These are phyloP conservation scores for Colletotrichum spaethianum DNA, from an alignment of 2,329 filamentous ascomycete species.

Conservation along the genomic window DNA sequence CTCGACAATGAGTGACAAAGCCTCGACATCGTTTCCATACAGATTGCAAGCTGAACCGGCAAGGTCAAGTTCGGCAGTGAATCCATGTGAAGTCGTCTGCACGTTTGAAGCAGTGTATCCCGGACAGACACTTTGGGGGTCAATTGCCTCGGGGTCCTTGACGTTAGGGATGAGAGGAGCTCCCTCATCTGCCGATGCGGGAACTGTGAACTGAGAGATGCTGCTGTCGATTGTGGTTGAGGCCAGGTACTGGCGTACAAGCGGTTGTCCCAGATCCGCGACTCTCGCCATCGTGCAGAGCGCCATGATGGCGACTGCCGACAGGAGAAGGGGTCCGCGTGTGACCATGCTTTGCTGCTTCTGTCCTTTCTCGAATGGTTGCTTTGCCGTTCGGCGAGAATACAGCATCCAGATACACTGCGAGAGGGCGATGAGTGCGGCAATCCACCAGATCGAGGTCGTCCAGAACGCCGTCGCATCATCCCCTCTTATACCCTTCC, in stretches of 20 bases:
- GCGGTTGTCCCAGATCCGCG: slow-evolving; percentile 1
- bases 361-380: slow-evolving; percentile 1
- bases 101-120: slow-evolving; percentile 78
- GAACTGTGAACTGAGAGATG: slow-evolving; percentile 20
- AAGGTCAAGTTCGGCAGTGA: slow-evolving; percentile 79
- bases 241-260: slow-evolving; percentile 15
- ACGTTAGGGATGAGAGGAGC: slow-evolving; percentile 35
- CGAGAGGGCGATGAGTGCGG: slow-evolving; percentile 23
- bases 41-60: slow-evolving; percentile 81
- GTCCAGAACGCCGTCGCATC: not conserved
- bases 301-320: slow-evolving; percentile 20
- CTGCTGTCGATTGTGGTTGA: not conserved
- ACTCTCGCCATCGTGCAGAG: slow-evolving; percentile 29
- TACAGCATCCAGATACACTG: slow-evolving; percentile 29
- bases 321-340: slow-evolving; percentile 19
- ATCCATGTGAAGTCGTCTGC: slow-evolving; percentile 62
- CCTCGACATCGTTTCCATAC: slow-evolving; percentile 82
- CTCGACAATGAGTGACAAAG: slow-evolving; percentile 76
- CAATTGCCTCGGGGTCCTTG: slow-evolving; percentile 29
- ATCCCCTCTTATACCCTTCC: slow-evolving; percentile 20
- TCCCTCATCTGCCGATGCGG: slow-evolving; percentile 21
- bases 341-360: slow-evolving; percentile 1
- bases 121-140: slow-evolving; percentile 65
- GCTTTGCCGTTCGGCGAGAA: not conserved
- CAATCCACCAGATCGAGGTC: slow-evolving; percentile 28